These are phyloP conservation scores for Ocimum tenuiflorum DNA, from an alignment of 257 asterid genomes.

Conservation along the genomic window DNA sequence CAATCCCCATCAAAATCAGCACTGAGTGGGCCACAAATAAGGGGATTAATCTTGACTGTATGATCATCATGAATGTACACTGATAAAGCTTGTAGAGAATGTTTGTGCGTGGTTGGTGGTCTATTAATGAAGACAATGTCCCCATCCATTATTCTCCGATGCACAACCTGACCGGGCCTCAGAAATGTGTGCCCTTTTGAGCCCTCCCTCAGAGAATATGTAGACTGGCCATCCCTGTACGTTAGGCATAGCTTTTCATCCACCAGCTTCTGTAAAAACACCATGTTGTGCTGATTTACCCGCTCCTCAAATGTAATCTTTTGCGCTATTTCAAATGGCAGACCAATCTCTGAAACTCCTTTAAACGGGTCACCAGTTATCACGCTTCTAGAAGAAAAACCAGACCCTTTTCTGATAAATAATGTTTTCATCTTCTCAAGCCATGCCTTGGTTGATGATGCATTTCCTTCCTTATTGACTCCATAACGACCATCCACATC, in stretches of 20 bases:
- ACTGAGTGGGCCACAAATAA: conserved; percentile 87
- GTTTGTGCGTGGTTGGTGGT: conserved; percentile 98
- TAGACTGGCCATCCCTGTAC: conserved; percentile 65
- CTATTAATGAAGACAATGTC: conserved; percentile 85
- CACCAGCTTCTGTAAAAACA: conserved; percentile 69
- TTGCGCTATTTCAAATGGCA: conserved; percentile 87
- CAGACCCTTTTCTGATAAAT: conserved; percentile 94
- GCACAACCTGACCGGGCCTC: conserved; percentile 88
- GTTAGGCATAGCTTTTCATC: conserved; percentile 80
- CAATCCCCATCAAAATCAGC: conserved; percentile 98
- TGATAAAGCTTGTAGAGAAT: conserved; percentile 79
- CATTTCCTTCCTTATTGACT: conserved; percentile 54
- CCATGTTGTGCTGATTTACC: conserved; percentile 73
- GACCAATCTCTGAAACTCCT: conserved; percentile 86
- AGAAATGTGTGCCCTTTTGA: conserved; percentile 89
- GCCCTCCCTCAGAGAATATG: conserved; percentile 84
- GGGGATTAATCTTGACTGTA: conserved; percentile 88
- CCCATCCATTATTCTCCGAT: conserved; percentile 89
- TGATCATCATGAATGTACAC: conserved; percentile 87
- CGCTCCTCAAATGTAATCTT: conserved; percentile 86
- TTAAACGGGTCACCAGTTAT: conserved; percentile 90
- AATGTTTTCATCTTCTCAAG: conserved; percentile 94
- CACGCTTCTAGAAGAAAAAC: conserved; percentile 94
- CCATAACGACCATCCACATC: conserved; percentile 89
- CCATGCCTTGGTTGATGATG: conserved; percentile 90